Conservation (phyloP, 2,329 filamentous ascomycete genomes). For the Myotisia sp. region DNA sequence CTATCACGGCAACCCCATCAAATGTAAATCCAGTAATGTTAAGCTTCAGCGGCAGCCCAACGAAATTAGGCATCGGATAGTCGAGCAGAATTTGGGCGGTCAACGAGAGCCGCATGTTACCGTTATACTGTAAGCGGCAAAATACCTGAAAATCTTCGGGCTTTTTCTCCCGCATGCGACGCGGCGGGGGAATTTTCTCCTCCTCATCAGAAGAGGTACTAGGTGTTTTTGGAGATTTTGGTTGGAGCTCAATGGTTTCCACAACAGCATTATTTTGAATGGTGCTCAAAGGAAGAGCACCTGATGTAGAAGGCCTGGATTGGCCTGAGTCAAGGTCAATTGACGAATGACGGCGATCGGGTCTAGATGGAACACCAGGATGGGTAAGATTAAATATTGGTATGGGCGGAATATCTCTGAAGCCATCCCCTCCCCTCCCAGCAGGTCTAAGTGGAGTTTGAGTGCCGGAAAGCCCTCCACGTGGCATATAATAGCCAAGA, state of each 20-base stretch:
- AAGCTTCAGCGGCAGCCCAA: conserved; percentile 83
- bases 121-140: conserved; percentile 76
- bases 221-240: neutral
- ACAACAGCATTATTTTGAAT: neutral
- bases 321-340: conserved; percentile 22
- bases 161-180: conserved; percentile 54
- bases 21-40: conserved; percentile 93
- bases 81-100: conserved; percentile 93
- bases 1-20: conserved; percentile 83
- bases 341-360: conserved; percentile 18
- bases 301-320: conserved; percentile 32
- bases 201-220: conserved; percentile 5
- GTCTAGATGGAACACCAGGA: neutral
- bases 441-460: conserved; percentile 36
- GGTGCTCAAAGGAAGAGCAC: conserved; percentile 18
- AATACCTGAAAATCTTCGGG: conserved; percentile 86
- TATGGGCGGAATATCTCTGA: conserved; percentile 5
- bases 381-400: no score
- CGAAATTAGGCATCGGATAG: conserved; percentile 97
- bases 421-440: conserved; percentile 25
- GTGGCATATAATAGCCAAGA: conserved; percentile 30
- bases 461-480: conserved; percentile 35
- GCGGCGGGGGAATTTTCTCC: conserved; percentile 21
- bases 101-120: conserved; percentile 72
- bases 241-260: neutral